Evolutionary conservation across 1,284 basidiomycete genomes (phyloP).

Genomic region (Amylostereum areolatum): DNA sequence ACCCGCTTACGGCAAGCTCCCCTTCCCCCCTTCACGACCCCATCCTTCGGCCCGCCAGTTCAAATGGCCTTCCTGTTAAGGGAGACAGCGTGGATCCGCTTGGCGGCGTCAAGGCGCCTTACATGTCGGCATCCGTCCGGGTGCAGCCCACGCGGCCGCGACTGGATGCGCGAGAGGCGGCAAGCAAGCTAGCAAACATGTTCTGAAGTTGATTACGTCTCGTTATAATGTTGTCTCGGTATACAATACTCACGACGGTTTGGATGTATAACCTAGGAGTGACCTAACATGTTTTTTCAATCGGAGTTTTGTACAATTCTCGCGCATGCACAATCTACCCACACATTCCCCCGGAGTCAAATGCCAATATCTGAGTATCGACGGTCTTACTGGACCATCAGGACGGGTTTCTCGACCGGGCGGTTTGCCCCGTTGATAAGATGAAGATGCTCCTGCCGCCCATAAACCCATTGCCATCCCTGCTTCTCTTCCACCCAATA

Average conservation of each 20-base stretch:
- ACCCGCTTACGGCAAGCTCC: constrained; percentile 9
- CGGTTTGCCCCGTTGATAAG: constrained; percentile 25
- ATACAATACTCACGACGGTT: no score
- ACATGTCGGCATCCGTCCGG: constrained; percentile 63
- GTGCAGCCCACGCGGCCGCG: constrained; percentile 60
- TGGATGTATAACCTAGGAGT: no score
- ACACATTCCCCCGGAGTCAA: neutral
- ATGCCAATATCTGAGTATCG: neutral
- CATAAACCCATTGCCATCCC: constrained; percentile 43
- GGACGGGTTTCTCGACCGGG: no score
- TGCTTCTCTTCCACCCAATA: constrained; percentile 34
- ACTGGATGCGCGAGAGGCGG: constrained; percentile 77
- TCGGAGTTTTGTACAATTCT: neutral
- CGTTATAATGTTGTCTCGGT: no score
- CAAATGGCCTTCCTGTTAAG: constrained; percentile 12
- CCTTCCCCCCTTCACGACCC: constrained; percentile 5
- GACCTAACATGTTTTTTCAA: no score
- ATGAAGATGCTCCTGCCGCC: constrained; percentile 42
- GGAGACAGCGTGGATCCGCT: constrained; percentile 52
- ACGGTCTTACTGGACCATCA: neutral
- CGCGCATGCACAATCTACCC: neutral
- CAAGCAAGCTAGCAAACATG: constrained; percentile 83
- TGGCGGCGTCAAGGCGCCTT: constrained; percentile 46
- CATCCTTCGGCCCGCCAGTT: constrained; percentile 12
- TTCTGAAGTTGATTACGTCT: constrained; percentile 37